Evolutionary conservation across 1,284 basidiomycete genomes (phyloP).

Genomic region (Apiotrichum sp.): DNA sequence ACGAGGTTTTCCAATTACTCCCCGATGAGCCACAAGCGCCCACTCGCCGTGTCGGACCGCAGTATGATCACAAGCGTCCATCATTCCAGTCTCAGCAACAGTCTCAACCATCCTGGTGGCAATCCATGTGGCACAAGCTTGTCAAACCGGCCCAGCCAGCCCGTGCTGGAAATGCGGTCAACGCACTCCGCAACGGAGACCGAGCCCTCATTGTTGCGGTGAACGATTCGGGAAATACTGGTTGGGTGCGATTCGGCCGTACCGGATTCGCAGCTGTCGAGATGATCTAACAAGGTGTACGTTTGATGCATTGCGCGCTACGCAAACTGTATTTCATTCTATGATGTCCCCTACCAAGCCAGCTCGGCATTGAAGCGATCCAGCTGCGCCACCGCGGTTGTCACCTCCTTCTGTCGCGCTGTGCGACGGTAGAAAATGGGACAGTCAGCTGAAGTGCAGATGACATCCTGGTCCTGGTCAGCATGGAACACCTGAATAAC

Average conservation of each 20-base stretch:
- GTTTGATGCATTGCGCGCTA: neutral
- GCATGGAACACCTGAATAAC: slow-evolving; percentile 10
- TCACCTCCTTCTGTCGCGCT: slow-evolving; percentile 92
- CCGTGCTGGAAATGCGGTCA: neutral
- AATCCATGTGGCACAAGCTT: neutral
- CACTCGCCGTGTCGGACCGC: slow-evolving; percentile 40
- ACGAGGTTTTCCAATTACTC: slow-evolving; percentile 34
- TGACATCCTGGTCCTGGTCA: slow-evolving; percentile 65
- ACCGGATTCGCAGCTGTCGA: slow-evolving; percentile 77
- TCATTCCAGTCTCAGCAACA: too few species aligned
- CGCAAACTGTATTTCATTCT: slow-evolving; percentile 1
- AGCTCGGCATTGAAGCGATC: slow-evolving; percentile 66
- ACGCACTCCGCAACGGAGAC: slow-evolving; percentile 71
- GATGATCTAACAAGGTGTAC: slow-evolving; percentile 48
- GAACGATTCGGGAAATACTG: slow-evolving; percentile 81
- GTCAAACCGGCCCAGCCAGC: neutral
- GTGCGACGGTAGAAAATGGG: slow-evolving; percentile 98
- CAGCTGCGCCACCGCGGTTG: slow-evolving; percentile 66
- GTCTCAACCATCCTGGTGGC: neutral
- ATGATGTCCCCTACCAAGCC: slow-evolving; percentile 31
- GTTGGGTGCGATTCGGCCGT: slow-evolving; percentile 82
- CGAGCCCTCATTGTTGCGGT: slow-evolving; percentile 79
- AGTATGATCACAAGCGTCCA: slow-evolving; percentile 19
- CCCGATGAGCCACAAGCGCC: slow-evolving; percentile 35
- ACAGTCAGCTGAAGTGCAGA: slow-evolving; percentile 95